Evolutionary conservation across 176 grass and related monocot species (phyloP).

Genomic region (Triticum timopheevii): DNA sequence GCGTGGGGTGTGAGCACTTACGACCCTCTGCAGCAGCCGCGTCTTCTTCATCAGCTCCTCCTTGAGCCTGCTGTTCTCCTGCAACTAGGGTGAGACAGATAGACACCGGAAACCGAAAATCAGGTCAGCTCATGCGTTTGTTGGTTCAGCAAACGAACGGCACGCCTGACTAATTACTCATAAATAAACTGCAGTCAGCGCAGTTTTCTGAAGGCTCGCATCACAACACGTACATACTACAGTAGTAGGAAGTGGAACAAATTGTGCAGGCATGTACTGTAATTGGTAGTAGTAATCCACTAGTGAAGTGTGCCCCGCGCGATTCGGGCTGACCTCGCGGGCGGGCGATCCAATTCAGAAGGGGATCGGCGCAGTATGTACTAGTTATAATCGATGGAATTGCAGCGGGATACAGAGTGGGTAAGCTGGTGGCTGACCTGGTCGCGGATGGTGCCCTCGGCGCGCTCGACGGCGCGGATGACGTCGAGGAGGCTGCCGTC

Average conservation of each 20-base stretch:
- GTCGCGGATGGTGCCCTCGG: constrained; percentile 73
- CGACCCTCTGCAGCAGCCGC: constrained; percentile 59
- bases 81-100: constrained; percentile 37
- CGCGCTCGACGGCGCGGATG: constrained; percentile 73
- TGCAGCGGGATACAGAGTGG: no score
- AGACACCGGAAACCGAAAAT: background rate
- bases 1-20: constrained; percentile 7
- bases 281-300: no score
- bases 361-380: no score
- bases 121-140: background rate
- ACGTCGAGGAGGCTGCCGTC: constrained; percentile 42
- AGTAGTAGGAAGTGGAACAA: background rate
- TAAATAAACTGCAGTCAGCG: background rate
- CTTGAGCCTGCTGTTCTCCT: constrained; percentile 83
- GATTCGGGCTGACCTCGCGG: no score
- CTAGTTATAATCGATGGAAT: no score
- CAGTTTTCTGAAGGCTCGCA: background rate
- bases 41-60: constrained; percentile 68
- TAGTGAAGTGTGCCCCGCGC: no score
- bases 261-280: no score
- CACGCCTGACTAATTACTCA: background rate
- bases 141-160: no score
- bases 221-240: no score
- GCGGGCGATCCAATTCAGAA: no score
- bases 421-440: constrained; percentile 40